Evolutionary conservation across 164 flowering plant species (phyloP).

Genomic region (Vitis rupestris): DNA sequence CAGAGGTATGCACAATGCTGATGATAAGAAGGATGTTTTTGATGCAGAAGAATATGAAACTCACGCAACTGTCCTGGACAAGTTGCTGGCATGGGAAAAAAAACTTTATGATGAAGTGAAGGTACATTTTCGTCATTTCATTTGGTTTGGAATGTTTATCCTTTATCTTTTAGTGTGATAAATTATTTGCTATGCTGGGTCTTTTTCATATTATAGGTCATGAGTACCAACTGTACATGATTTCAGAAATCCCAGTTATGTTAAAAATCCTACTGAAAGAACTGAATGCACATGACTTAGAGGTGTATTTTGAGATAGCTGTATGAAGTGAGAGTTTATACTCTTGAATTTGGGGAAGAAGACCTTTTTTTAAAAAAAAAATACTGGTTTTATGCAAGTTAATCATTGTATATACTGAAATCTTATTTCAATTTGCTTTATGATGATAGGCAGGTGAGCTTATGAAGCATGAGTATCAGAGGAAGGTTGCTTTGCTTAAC

Average conservation of each 20-base stretch:
- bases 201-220: background rate
- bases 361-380: background rate
- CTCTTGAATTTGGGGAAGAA: no score
- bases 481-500: slow-evolving; percentile 67
- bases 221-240: background rate
- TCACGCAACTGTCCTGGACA: slow-evolving; percentile 91
- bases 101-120: slow-evolving; percentile 95
- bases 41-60: slow-evolving; percentile 76
- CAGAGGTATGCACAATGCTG: slow-evolving; percentile 45
- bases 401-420: background rate
- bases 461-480: slow-evolving; percentile 86
- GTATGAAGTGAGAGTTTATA: background rate
- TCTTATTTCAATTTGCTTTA: background rate
- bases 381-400: background rate
- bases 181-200: background rate
- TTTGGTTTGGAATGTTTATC: background rate
- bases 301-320: background rate
- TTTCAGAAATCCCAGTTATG: background rate
- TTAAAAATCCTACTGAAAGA: no score
- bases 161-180: background rate
- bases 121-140: slow-evolving; percentile 36
- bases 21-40: slow-evolving; percentile 51
- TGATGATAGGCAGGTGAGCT: slow-evolving; percentile 76
- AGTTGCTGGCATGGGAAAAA: slow-evolving; percentile 97
- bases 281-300: no score